phyloP scores from a whole-genome alignment of 2,329 filamentous ascomycete species.

The Madurella fahalii region DNA sequence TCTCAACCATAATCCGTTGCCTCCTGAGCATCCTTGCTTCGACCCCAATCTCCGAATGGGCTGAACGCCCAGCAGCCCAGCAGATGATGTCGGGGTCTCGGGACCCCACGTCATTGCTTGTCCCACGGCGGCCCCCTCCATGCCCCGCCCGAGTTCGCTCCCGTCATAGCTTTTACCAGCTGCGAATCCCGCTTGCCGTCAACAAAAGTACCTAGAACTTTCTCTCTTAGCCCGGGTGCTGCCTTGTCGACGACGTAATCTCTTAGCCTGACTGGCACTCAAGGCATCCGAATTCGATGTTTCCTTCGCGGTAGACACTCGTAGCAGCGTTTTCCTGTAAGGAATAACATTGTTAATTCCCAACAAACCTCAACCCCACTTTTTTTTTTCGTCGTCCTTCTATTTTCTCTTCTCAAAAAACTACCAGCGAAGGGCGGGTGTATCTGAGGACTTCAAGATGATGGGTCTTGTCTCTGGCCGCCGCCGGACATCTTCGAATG shows the following conservation, averaged over 20 bases:
- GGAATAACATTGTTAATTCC: neutral
- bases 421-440: neutral
- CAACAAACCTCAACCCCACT: neutral
- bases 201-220: constrained; percentile 3
- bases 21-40: too few species aligned
- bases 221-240: constrained; percentile 2
- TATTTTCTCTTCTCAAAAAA: neutral
- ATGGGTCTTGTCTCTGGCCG: constrained; percentile 32
- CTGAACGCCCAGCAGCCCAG: neutral
- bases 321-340: neutral
- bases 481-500: constrained; percentile 33
- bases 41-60: neutral
- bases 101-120: constrained; percentile 20
- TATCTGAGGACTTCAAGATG: constrained; percentile 18
- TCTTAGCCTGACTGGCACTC: neutral
- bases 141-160: constrained; percentile 20
- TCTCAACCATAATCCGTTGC: too few species aligned
- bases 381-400: neutral
- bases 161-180: neutral
- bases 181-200: constrained; percentile 14
- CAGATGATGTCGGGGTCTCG: constrained; percentile 1
- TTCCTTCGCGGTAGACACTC: neutral
- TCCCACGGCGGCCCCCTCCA: neutral
- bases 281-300: constrained; percentile 2
- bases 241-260: constrained; percentile 17